These are phyloP conservation scores for Simplicillium aogashimaense DNA, from an alignment of 2,329 filamentous ascomycete genomes.

Conservation along the genomic window DNA sequence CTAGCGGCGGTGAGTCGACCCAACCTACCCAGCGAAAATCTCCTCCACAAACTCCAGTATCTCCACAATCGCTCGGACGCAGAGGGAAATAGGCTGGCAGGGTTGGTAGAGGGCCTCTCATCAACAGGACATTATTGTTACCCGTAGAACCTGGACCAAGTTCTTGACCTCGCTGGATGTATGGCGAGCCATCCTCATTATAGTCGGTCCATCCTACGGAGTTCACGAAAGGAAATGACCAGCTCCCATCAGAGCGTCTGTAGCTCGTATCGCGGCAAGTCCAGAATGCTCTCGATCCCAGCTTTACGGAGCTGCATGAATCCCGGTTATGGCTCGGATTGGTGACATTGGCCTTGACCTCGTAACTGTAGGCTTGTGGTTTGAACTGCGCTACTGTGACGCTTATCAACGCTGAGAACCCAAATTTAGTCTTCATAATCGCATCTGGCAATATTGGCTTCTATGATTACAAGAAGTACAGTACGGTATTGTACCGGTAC, in stretches of 20 bases:
- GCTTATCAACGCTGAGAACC: no score
- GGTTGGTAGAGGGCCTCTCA: background rate
- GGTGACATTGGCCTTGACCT: slow-evolving; percentile 2
- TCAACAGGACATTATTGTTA: slow-evolving; percentile 3
- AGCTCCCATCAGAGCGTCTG: slow-evolving; percentile 3
- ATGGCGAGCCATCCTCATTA: slow-evolving; percentile 7
- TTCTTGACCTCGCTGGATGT: slow-evolving; percentile 1
- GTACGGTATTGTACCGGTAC: no score
- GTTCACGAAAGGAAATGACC: slow-evolving; percentile 6
- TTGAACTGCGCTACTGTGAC: no score
- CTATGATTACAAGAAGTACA: no score
- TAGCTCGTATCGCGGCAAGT: slow-evolving; percentile 10
- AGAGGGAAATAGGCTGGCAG: background rate
- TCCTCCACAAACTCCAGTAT: slow-evolving; percentile 7
- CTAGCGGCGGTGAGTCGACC: slow-evolving; percentile 10
- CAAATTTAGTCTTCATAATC: no score
- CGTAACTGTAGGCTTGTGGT: no score
- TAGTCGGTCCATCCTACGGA: slow-evolving; percentile 8
- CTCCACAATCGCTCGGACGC: background rate
- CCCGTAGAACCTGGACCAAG: slow-evolving; percentile 2
- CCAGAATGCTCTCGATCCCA: slow-evolving; percentile 9
- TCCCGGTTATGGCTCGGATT: slow-evolving; percentile 9
- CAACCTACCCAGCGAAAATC: slow-evolving; percentile 8
- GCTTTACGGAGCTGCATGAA: slow-evolving; percentile 8
- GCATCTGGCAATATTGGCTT: no score